These are phyloP conservation scores for Fusarium cicatricum DNA, from an alignment of 2,329 filamentous ascomycete genomes.

Conservation along the genomic window DNA sequence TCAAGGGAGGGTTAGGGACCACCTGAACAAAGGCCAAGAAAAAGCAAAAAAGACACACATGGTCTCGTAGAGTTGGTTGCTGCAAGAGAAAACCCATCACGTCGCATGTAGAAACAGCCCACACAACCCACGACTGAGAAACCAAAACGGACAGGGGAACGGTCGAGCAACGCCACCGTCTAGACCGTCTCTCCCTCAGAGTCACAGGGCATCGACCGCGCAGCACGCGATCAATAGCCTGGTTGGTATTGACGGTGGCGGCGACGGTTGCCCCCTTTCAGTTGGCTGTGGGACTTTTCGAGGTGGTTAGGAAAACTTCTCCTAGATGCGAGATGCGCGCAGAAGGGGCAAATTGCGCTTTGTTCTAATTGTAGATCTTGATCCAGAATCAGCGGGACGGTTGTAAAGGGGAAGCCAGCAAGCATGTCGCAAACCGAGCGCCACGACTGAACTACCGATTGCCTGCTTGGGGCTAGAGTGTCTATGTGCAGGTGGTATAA, in stretches of 20 bases:
- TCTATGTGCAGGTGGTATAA: neutral
- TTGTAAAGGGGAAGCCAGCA: neutral
- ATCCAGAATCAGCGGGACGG: neutral
- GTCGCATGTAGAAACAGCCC: constrained; percentile 3
- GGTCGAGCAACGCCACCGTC: constrained; percentile 4
- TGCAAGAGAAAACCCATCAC: neutral
- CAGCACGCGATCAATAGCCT: constrained; percentile 38
- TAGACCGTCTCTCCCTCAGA: constrained; percentile 2
- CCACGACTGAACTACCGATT: constrained; percentile 27
- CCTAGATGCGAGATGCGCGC: too few species aligned
- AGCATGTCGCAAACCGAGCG: constrained; percentile 27
- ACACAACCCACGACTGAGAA: constrained; percentile 26
- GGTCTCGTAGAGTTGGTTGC: neutral
- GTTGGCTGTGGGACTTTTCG: neutral
- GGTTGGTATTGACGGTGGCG: constrained; percentile 3
- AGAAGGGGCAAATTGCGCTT: neutral
- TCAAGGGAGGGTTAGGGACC: constrained; percentile 16
- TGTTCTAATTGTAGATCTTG: neutral
- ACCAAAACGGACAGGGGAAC: constrained; percentile 1
- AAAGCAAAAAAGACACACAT: neutral
- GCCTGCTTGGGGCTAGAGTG: neutral
- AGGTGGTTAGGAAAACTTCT: neutral
- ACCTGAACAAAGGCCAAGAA: neutral
- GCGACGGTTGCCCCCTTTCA: constrained; percentile 17
- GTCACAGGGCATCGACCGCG: constrained; percentile 7